Percentiles rank a stretch among this genome's conserved stretches.
Conservation (phyloP, 495 filamentous ascomycete species). For the Umbilicaria muhlenbergii region DNA sequence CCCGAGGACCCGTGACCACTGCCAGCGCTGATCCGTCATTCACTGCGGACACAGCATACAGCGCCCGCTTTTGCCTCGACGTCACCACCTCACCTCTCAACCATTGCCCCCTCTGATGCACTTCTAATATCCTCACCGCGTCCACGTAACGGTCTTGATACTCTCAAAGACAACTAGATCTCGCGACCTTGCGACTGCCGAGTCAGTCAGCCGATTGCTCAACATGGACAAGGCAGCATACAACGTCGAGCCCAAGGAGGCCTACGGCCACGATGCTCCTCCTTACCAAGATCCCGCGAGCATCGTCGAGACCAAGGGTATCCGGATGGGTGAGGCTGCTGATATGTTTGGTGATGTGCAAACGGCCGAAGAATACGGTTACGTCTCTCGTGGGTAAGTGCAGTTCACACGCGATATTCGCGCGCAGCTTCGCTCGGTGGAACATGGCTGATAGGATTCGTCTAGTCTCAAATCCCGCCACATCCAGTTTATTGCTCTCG, state of each 20-base stretch:
- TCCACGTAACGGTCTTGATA: too few relatives aligned
- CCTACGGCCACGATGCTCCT: slow-evolving; percentile 6
- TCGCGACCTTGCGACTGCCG: too few relatives aligned
- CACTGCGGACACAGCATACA: too few relatives aligned
- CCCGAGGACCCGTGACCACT: too few relatives aligned
- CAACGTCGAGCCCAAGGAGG: slow-evolving; percentile 12
- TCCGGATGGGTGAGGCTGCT: slow-evolving; percentile 20
- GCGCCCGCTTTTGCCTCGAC: too few relatives aligned
- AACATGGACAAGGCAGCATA: slow-evolving; percentile 8
- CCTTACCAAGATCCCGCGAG: slow-evolving; percentile 1
- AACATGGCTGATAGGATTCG: neutral
- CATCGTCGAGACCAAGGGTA: slow-evolving; percentile 10
- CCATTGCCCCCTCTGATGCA: too few relatives aligned
- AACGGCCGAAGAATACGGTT: slow-evolving; percentile 25
- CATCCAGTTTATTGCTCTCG: slow-evolving; percentile 38
- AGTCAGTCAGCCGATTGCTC: too few relatives aligned
- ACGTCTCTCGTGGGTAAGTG: slow-evolving; percentile 25
- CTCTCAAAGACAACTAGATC: too few relatives aligned
- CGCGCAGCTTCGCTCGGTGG: neutral
- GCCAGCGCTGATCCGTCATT: too few relatives aligned
- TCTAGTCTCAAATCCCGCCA: slow-evolving; percentile 30
- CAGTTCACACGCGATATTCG: slow-evolving; percentile 1
- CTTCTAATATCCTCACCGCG: too few relatives aligned
- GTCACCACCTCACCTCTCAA: too few relatives aligned
- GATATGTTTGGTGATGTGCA: slow-evolving; percentile 23